Conservation (phyloP, 2,329 filamentous ascomycete species). For the Trichoderma asperellum region DNA sequence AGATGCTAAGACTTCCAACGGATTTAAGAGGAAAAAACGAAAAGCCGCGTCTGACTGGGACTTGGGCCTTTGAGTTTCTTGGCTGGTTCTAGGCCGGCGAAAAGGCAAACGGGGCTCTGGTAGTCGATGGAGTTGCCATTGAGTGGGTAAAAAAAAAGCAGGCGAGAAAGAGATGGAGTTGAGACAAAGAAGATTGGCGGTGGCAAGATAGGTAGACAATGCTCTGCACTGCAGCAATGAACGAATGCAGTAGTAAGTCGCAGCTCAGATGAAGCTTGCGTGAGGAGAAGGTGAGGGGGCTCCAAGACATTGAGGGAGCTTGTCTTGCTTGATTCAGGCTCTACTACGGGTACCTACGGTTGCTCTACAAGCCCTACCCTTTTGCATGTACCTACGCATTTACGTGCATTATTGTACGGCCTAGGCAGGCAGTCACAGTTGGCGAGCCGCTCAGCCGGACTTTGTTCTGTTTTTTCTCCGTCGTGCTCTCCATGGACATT, state of each 20-base stretch:
- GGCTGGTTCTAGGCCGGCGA: background rate
- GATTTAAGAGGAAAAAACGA: background rate
- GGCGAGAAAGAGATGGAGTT: background rate
- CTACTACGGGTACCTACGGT: background rate
- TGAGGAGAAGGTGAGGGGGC: slow-evolving; percentile 1
- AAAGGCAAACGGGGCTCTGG: background rate
- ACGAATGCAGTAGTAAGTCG: background rate
- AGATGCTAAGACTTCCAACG: background rate
- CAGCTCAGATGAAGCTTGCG: slow-evolving; percentile 4
- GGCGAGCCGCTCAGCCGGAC: background rate
- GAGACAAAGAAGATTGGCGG: slow-evolving; percentile 4
- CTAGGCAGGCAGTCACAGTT: background rate
- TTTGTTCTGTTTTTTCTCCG: slow-evolving; percentile 3
- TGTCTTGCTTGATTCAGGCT: background rate
- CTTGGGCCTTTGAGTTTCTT: slow-evolving; percentile 9
- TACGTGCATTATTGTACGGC: background rate
- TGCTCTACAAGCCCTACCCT: background rate
- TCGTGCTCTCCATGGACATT: background rate
- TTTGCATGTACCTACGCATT: background rate
- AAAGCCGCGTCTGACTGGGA: background rate
- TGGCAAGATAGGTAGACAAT: background rate
- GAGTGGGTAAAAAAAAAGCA: background rate
- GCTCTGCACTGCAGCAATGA: background rate
- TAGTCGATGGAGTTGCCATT: background rate
- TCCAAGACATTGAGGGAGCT: background rate